A percentile compares a stretch with the other conserved stretches of the same genome.
These are phyloP conservation scores for Oenanthe sinensis DNA, from an alignment of 129 eudicot genomes.

Conservation along the genomic window DNA sequence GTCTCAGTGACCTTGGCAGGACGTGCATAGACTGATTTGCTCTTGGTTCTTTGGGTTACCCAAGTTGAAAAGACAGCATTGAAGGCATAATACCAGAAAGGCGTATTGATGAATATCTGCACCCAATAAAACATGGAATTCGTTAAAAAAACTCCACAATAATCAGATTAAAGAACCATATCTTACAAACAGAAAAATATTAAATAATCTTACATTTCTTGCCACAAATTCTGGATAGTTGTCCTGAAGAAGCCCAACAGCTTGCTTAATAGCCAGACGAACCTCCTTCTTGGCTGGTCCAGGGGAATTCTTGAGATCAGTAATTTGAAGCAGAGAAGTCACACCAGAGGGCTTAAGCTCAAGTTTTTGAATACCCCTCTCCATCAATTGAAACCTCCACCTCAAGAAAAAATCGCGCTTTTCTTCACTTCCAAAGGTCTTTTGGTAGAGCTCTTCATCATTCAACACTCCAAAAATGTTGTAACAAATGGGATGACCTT, in stretches of 20 bases:
- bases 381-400: conserved; percentile 75
- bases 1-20: conserved; percentile 52
- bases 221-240: conserved; percentile 83
- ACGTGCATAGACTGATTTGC: conserved; percentile 49
- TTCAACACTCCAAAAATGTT: conserved; percentile 45
- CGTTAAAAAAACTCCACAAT: not conserved
- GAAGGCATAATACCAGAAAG: conserved; percentile 49
- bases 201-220: conserved; percentile 44
- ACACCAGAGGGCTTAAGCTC: conserved; percentile 47
- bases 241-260: conserved; percentile 69
- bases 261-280: conserved; percentile 53
- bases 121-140: not conserved
- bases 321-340: conserved; percentile 53
- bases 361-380: conserved; percentile 54
- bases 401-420: conserved; percentile 42
- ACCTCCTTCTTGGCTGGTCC: conserved; percentile 58
- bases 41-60: conserved; percentile 49
- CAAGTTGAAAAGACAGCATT: conserved; percentile 42
- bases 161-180: not conserved
- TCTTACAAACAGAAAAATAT: not conserved
- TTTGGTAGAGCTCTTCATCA: conserved; percentile 34
- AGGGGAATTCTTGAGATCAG: conserved; percentile 67
- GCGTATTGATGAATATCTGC: conserved; percentile 58
- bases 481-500: conserved; percentile 66
- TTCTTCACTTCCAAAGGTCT: conserved; percentile 45